phyloP scores from a whole-genome alignment of 345 rosid species.

The Toxicodendron radicans region DNA sequence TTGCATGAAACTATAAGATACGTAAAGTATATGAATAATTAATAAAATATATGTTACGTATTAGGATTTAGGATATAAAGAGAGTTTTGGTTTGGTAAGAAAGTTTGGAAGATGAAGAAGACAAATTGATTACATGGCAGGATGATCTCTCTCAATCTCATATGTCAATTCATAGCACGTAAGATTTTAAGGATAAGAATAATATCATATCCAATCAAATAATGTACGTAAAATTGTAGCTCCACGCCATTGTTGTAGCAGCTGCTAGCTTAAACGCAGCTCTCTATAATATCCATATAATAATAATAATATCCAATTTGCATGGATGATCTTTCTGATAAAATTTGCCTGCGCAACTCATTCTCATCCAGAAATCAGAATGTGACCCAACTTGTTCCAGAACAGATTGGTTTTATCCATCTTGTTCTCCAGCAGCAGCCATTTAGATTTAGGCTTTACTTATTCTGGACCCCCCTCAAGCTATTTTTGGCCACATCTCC shows the following conservation, averaged over 20 bases:
- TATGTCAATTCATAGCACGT: not conserved
- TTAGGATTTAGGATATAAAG: too few relatives aligned
- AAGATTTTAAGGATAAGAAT: slow-evolving; percentile 18
- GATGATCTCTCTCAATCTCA: not conserved
- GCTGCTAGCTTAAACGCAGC: not conserved
- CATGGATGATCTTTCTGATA: slow-evolving; percentile 3
- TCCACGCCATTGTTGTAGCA: slow-evolving; percentile 17
- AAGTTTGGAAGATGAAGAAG: not conserved
- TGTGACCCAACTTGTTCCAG: not conserved
- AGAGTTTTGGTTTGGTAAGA: too few relatives aligned
- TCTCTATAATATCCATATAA: not conserved
- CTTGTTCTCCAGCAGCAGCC: too few relatives aligned
- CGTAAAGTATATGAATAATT: too few relatives aligned
- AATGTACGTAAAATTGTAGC: not conserved
- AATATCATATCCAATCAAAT: not conserved
- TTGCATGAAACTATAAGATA: too few relatives aligned
- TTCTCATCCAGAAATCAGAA: slow-evolving; percentile 1
- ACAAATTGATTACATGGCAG: not conserved
- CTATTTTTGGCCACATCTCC: not conserved
- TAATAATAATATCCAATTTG: too few relatives aligned
- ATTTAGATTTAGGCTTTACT: too few relatives aligned
- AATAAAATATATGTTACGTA: too few relatives aligned
- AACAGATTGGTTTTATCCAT: not conserved
- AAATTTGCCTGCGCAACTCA: not conserved
- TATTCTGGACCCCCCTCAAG: not conserved